Conservation (phyloP, 2,329 filamentous ascomycete species). For the Cladosporium sp. region DNA sequence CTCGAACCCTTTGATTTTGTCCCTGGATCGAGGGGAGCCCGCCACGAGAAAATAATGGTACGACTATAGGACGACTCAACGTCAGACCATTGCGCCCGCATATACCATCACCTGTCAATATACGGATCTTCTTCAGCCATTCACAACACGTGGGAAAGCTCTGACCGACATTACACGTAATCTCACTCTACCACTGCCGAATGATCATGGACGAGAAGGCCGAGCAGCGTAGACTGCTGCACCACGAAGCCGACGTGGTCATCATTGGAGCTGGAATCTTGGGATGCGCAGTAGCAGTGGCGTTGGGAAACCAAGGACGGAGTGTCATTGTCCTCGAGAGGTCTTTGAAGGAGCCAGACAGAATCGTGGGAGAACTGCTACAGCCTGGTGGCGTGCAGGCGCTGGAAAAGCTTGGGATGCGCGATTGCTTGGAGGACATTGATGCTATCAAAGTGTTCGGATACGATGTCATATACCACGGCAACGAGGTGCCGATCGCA, state of each 20-base stretch:
- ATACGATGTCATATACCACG: slow-evolving; percentile 84
- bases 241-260: slow-evolving; percentile 76
- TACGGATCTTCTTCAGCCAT: not conserved
- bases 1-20: slow-evolving; percentile 2
- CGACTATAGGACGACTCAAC: not conserved
- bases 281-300: slow-evolving; percentile 81
- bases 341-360: slow-evolving; percentile 87
- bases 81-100: not conserved
- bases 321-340: slow-evolving; percentile 88
- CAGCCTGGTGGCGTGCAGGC: slow-evolving; percentile 88
- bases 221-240: slow-evolving; percentile 51
- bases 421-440: slow-evolving; percentile 81
- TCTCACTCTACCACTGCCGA: not conserved
- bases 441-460: slow-evolving; percentile 81
- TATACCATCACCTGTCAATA: not conserved
- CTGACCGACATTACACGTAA: not conserved
- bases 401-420: slow-evolving; percentile 75
- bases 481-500: slow-evolving; percentile 69
- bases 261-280: slow-evolving; percentile 90
- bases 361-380: slow-evolving; percentile 92
- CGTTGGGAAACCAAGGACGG: slow-evolving; percentile 83
- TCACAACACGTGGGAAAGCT: not conserved
- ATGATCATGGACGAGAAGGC: slow-evolving; percentile 16
- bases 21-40: slow-evolving; percentile 8
- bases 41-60: slow-evolving; percentile 14